Evolutionary conservation across 106 monocot genomes (phyloP), one percentile per base, ranked within the genome.

Genomic region (Allium sativum): DNA sequence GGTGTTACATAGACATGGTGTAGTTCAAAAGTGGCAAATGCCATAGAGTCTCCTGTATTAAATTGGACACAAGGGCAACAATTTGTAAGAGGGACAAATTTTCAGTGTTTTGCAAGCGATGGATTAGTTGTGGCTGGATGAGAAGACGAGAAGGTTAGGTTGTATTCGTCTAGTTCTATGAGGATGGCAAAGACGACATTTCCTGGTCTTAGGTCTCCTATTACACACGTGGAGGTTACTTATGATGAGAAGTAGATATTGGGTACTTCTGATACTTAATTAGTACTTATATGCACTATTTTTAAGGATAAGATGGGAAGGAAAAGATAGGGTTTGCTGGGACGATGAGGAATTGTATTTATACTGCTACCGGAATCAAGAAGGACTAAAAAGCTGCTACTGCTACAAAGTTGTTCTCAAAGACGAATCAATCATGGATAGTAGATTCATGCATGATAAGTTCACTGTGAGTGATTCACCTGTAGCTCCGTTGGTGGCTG

Each of bases 101-200:
- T 92, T 52, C 92, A 92, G 56, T 92, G 84, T 22, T 92, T 92
- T 64, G 86, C 92, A 15, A 78, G 92, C 3, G 92, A 92, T 51
- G 92, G 92, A 2, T 92, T 87, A 0, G 83, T 92, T 44, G 92
- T 84, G 9, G 87, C 87, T 21, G 92, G 92, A 2, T 92, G 87
- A 14, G 42, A 87, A 7, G 92, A 92, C 77, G 92, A 87, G 44
- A 92, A 87, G 71, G 84, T 92, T 48, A 72, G 92, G 45, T 66
- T 92, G 53, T 92, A 92, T 53, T 87, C 92, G 0, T 83, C 77
- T 50, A 87, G 76, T 40, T 92, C 92, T 6, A 87, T 92, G 92
- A 92, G 92, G 68, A 87, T 87, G 92, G 92, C 92, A 6, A 92
- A 92, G 73, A 92, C 92, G 17, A 81, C 83, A 2, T 92, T 92